A percentile compares a stretch with the other conserved stretches of the same genome.
These are phyloP conservation scores for Ophiostoma montium DNA, from an alignment of 2,329 filamentous ascomycete species.

Conservation along the genomic window DNA sequence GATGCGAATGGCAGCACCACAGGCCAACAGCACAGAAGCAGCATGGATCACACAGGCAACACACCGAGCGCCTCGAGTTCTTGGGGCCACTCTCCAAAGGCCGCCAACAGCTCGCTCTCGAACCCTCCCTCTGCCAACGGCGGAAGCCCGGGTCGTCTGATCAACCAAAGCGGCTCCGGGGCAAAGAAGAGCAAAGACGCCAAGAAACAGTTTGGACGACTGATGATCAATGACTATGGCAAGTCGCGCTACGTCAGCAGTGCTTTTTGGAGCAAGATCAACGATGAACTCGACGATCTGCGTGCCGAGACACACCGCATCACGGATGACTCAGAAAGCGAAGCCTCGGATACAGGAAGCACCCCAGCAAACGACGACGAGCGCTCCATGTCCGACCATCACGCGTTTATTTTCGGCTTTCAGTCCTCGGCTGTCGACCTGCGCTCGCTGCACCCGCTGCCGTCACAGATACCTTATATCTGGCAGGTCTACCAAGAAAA, in stretches of 20 bases:
- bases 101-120: not conserved
- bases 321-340: constrained; percentile 36
- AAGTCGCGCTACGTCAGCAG: constrained; percentile 61
- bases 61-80: constrained; percentile 4
- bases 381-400: constrained; percentile 36
- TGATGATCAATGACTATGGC: constrained; percentile 56
- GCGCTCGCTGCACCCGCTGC: constrained; percentile 32
- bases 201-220: constrained; percentile 46
- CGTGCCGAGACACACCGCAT: constrained; percentile 35
- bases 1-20: not conserved
- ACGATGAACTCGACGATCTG: constrained; percentile 46
- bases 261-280: constrained; percentile 62
- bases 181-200: constrained; percentile 20
- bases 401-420: constrained; percentile 60
- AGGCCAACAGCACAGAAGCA: not conserved
- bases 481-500: constrained; percentile 36
- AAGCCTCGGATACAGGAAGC: constrained; percentile 46
- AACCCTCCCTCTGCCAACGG: not conserved
- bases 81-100: constrained; percentile 8
- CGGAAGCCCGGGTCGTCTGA: constrained; percentile 11
- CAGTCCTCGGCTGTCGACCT: constrained; percentile 53
- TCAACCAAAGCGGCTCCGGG: constrained; percentile 11
- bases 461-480: constrained; percentile 40
- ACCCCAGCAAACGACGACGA: constrained; percentile 29
- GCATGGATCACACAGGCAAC: constrained; percentile 3